Evolutionary conservation across 2,329 filamentous ascomycete genomes (phyloP), one percentile per base, ranked within the genome.

Genomic region (Colletotrichum orchidophilum): DNA sequence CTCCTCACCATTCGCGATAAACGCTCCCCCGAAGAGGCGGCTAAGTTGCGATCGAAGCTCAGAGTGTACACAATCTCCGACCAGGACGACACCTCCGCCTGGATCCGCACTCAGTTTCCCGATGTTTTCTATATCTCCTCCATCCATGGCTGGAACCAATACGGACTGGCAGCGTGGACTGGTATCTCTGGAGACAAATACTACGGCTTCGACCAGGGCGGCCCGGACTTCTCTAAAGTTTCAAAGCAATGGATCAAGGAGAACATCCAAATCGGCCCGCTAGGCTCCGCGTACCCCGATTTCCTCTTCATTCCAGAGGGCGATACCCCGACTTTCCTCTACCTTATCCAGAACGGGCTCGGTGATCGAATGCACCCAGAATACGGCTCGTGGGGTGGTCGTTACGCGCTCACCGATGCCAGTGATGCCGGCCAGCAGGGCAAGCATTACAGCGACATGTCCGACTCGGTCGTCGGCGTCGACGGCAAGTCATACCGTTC

Each of bases 1-100:
- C 79, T 88, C 13, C 76, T 82, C n/a, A 78, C 83, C 15, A 80
- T 86, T 49, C 75, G n/a, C 75, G 74, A 74, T 13, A 62, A 67
- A 35, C 18, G 58, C 31, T 71, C 78, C 33, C 70, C 75, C 12
- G 59, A 59, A 12, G 80, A 85, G 0, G 77, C 82, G 1, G 76
- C 78, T 0, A 70, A 70, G 1, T 78, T 88, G 29, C 77, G 81
- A 1, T 74, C 79, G 2, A 85, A 84, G 70, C 76, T 89, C 9
- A 80, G 86, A 7, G 81, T 88, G 3, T 89, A 89, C 75, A 79
- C 87, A 50, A 89, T 90, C 65, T 89, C 87, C 6, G 88, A 90
- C 73, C 88, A 90, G 73, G 88, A 90, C 73, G 85, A 91, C 66
- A 85, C 85, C 0, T 87, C 87, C 0, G 78, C 83, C 0, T 90